Conservation (phyloP, 345 rosid species). For the Moringa oleifera region DNA sequence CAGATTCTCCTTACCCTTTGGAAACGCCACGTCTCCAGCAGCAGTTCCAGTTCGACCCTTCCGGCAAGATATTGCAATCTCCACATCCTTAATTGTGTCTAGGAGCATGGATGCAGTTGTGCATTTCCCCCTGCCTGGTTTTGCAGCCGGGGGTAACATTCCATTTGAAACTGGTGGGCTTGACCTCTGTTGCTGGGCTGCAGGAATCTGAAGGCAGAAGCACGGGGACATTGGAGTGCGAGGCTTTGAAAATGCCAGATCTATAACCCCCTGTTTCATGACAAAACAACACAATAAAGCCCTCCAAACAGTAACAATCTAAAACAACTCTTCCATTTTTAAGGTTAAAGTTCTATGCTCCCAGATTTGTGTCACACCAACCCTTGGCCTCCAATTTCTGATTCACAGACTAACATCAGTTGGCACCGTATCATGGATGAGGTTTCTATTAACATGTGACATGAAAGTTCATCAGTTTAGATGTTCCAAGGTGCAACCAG, state of each 20-base stretch:
- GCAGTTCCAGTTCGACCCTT: slow-evolving; percentile 91
- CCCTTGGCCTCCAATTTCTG: no score
- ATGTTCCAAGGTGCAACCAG: neutral
- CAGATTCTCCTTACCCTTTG: slow-evolving; percentile 88
- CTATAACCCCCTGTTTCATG: slow-evolving; percentile 70
- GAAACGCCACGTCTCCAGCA: slow-evolving; percentile 97
- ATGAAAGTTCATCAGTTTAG: neutral
- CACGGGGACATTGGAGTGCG: slow-evolving; percentile 71
- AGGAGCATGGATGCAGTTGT: slow-evolving; percentile 62
- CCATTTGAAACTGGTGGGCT: slow-evolving; percentile 60
- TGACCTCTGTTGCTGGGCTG: slow-evolving; percentile 42
- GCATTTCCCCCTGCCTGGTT: slow-evolving; percentile 74
- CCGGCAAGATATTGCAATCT: slow-evolving; percentile 80
- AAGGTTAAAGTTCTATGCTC: no score
- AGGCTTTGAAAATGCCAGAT: slow-evolving; percentile 73
- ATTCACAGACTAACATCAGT: no score
- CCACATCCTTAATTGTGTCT: slow-evolving; percentile 86
- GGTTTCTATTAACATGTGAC: neutral
- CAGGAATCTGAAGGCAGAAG: slow-evolving; percentile 74
- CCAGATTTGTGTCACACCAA: neutral
- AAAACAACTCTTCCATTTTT: no score
- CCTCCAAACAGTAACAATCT: neutral
- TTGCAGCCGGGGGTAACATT: slow-evolving; percentile 64
- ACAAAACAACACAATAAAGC: slow-evolving; percentile 3
- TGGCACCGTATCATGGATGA: neutral